Base-by-base conservation (phyloP, 2,329 filamentous ascomycete genomes). In the Sporothrix pseudoabietina region DNA sequence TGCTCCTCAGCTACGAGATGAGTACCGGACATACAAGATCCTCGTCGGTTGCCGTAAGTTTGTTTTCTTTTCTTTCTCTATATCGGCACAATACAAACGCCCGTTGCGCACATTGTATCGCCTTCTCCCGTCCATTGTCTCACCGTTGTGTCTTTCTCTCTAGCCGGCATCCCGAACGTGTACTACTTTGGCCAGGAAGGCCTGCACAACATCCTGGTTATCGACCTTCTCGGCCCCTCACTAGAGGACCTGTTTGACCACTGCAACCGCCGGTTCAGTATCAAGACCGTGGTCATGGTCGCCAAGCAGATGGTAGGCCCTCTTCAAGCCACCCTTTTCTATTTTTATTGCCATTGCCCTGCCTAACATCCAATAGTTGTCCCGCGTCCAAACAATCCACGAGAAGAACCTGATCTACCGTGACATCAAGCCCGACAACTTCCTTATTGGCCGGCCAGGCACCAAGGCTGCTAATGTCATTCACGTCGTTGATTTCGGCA, bases 121-220 rank as follows among this genome's bases (percentile, higher is more conserved):
- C 19, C 16, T 68, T 32, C 22, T 49, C 32, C 16, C 26, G 65
- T 12, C 44, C 35, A 49, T 41, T 49, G 49, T 63, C 72, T 69
- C 16, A 69, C 66, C 65, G 41, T 39, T 32, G 32, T 30, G 30
- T 52, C 52, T 76, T 83, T 59, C 26, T 3, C 30, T 39, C 39
- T 81, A 98, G 95, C 95, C 79, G 96, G 96, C 79, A 98, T 99
- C 78, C 96, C 96, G 79, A 98, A 98, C 88, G 96, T 99, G 80
- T 98, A 98, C 86, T 99, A 98, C 85, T 99, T 98, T 78, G 96
- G 96, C 76, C 96, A 99, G 82, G 95, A 98, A 84, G 96, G 95
- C 78, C 91, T 98, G 41, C 96, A 99, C 87, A 98, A 99, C 85
- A 98, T 98, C 78, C 91, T 99, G 69, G 95, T 99, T 78, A 98